Percentiles rank a stretch among this genome's conserved stretches.
Evolutionary conservation across 2,329 filamentous ascomycete species (phyloP).

Genomic region (Ramularia collo-cygni): DNA sequence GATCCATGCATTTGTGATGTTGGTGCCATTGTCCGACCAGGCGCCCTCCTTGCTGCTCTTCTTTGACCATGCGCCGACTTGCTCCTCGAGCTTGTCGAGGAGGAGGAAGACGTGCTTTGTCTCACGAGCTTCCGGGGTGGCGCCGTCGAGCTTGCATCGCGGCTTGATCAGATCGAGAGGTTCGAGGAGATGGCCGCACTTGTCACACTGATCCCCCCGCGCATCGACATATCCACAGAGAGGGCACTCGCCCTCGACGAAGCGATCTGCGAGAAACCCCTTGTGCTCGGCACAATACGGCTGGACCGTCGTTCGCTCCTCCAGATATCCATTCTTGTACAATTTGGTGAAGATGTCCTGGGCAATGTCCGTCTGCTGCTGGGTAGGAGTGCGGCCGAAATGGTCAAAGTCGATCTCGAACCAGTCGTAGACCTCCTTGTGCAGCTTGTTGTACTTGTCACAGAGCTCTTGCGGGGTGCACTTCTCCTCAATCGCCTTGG

Average conservation of each 20-base stretch:
- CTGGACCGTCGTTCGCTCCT: slow-evolving; percentile 80
- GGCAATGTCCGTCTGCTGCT: slow-evolving; percentile 83
- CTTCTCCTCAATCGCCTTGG: slow-evolving; percentile 84
- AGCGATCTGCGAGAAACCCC: slow-evolving; percentile 74
- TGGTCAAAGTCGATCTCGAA: slow-evolving; percentile 93
- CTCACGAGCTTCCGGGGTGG: slow-evolving; percentile 68
- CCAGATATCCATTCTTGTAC: slow-evolving; percentile 80
- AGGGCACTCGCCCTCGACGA: slow-evolving; percentile 72
- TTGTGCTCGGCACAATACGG: slow-evolving; percentile 68
- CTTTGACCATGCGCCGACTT: slow-evolving; percentile 71
- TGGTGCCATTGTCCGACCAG: slow-evolving; percentile 68
- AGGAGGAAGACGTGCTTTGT: slow-evolving; percentile 91
- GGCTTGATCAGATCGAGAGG: slow-evolving; percentile 65
- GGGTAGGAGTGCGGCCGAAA: slow-evolving; percentile 86
- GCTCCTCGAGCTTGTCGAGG: slow-evolving; percentile 72
- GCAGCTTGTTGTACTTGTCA: slow-evolving; percentile 84
- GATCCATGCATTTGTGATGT: slow-evolving; percentile 75
- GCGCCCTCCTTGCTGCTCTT: slow-evolving; percentile 65
- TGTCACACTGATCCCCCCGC: slow-evolving; percentile 49
- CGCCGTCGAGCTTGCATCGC: slow-evolving; percentile 83
- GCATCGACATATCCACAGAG: slow-evolving; percentile 54
- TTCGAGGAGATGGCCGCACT: slow-evolving; percentile 43
- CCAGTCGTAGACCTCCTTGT: slow-evolving; percentile 90
- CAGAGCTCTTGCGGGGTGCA: slow-evolving; percentile 78
- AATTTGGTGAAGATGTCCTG: slow-evolving; percentile 85